Evolutionary conservation across 2,329 filamentous ascomycete genomes (phyloP).

Genomic region (Hymenoscyphus scutula): DNA sequence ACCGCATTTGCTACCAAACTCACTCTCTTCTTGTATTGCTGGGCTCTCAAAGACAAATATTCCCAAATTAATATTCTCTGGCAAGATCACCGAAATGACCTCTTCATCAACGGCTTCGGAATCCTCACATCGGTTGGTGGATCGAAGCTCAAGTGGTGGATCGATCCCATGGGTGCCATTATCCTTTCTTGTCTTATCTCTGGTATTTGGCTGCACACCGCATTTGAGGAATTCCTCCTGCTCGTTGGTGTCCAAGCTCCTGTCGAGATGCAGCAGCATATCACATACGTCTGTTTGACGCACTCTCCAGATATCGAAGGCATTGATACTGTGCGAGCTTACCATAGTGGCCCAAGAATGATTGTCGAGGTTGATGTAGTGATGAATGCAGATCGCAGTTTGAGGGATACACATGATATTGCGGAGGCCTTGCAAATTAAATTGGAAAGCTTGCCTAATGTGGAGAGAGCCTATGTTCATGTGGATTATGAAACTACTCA

Average conservation of each 20-base stretch:
- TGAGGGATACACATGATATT: slow-evolving; percentile 83
- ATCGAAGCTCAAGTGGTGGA: slow-evolving; percentile 86
- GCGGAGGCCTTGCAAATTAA: slow-evolving; percentile 94
- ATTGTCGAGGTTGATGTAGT: slow-evolving; percentile 97
- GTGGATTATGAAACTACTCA: slow-evolving; percentile 97
- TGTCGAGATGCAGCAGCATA: slow-evolving; percentile 83
- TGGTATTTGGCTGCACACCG: slow-evolving; percentile 77
- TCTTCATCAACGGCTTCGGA: slow-evolving; percentile 94
- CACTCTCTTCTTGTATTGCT: slow-evolving; percentile 84
- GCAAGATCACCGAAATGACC: slow-evolving; percentile 96
- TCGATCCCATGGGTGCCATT: slow-evolving; percentile 90
- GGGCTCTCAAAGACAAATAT: slow-evolving; percentile 85
- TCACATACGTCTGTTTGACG: slow-evolving; percentile 94
- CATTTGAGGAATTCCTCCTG: slow-evolving; percentile 84
- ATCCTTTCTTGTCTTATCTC: slow-evolving; percentile 77
- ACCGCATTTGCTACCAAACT: slow-evolving; percentile 86
- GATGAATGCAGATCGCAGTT: slow-evolving; percentile 72
- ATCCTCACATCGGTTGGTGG: slow-evolving; percentile 90
- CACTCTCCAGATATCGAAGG: slow-evolving; percentile 78
- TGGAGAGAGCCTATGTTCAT: slow-evolving; percentile 93
- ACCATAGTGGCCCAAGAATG: slow-evolving; percentile 82
- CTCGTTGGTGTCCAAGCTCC: slow-evolving; percentile 87
- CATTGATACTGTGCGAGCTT: slow-evolving; percentile 93
- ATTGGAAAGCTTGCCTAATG: slow-evolving; percentile 84
- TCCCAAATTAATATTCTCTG: slow-evolving; percentile 88